Evolutionary conservation across 1,284 basidiomycete genomes (phyloP), one percentile per base, ranked within the genome.

Genomic region (Psilocybe mexicana): DNA sequence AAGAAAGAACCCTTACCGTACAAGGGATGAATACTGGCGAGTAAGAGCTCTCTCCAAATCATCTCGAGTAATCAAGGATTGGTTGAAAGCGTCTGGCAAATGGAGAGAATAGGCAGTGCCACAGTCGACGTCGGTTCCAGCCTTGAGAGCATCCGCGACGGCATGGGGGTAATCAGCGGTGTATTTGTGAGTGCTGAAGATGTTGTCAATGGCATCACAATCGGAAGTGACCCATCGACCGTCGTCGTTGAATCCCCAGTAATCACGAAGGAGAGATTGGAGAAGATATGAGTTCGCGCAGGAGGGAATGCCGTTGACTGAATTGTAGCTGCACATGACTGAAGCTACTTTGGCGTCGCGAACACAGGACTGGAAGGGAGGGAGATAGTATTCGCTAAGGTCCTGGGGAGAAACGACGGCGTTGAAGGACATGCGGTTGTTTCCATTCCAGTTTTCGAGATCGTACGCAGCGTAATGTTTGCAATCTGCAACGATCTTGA

Each of bases 291-390:
- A 72, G 64, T 74, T 78, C 11, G 81, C 82, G 62, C 83, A 85
- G 0, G 79, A 73, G 6, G 83, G 83, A 35, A 85, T 68, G 1
- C 83, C 83, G 59, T 85, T 84, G 18, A 85, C 81, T 10, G 82
- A 77, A 61, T 85, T 85, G 63, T 85, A 85, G 58, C 78, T 80
- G 72, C 82, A 85, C 83, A 85, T 85, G 38, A 83, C 73, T 30
- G 79, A 79, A 1, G 74, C 80, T 44, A 81, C 83, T 61, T 81
- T 80, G 14, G 82, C 83, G 62, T 85, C 83, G 47, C 82, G 75
- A 24, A 83, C 81, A 63, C 82, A 84, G 51, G 71, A 75, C 67
- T 83, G 80, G 77, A 84, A 85, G 7, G 80, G 68, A 0, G 79
- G 81, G 2, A 80, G 70, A 65, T 84, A 84, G 64, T 74, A 85